Conservation (phyloP, 176 grass and related monocot species). For the Poa pratensis region DNA sequence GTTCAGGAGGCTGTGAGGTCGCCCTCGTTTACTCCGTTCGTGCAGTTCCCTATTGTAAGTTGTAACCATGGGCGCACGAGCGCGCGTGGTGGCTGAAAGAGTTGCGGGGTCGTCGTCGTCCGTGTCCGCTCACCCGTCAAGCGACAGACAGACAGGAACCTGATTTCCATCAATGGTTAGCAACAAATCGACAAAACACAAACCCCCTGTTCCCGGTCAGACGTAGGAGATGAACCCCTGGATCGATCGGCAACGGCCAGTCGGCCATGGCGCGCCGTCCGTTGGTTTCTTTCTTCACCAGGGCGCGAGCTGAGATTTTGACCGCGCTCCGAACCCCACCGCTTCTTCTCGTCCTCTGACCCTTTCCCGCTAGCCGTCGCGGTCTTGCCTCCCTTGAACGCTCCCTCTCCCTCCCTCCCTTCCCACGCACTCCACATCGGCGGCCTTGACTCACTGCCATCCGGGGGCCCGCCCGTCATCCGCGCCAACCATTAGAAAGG, state of each 20-base stretch:
- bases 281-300: neutral
- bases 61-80: neutral
- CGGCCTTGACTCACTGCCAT: fast-evolving
- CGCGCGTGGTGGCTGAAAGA: slow-evolving; percentile 28
- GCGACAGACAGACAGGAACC: neutral
- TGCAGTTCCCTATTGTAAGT: neutral
- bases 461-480: neutral
- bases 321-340: slow-evolving; percentile 41
- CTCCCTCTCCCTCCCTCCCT: slow-evolving; percentile 38
- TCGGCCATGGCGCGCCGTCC: slow-evolving; percentile 14
- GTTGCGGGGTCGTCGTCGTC: slow-evolving; percentile 47
- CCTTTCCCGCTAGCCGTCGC: slow-evolving; percentile 19
- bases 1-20: slow-evolving; percentile 37
- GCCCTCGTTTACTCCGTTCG: slow-evolving; percentile 11
- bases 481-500: neutral
- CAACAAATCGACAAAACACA: neutral
- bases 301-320: slow-evolving; percentile 40
- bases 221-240: neutral
- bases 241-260: neutral
- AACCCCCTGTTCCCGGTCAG: neutral
- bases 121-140: slow-evolving; percentile 36
- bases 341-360: neutral
- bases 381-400: slow-evolving; percentile 55
- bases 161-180: slow-evolving; percentile 2
- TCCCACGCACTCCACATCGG: slow-evolving; percentile 39